phyloP scores from a whole-genome alignment of 768 basidiomycete species.

The Termitomyces titanicus region DNA sequence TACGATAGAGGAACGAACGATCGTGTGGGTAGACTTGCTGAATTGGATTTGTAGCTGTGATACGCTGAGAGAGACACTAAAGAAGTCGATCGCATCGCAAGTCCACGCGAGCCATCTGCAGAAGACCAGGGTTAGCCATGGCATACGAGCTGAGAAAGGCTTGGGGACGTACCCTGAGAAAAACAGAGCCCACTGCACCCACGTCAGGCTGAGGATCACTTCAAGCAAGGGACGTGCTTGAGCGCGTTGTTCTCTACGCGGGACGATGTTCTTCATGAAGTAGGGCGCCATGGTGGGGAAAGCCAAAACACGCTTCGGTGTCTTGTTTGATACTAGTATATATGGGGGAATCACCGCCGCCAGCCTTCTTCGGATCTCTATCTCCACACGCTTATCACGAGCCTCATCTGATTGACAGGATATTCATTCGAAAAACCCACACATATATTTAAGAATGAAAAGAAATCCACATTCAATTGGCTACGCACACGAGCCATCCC shows the following conservation, averaged over 20 bases:
- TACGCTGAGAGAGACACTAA: constrained; percentile 66
- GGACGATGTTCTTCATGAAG: constrained; percentile 45
- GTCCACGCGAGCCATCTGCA: constrained; percentile 82
- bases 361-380: constrained; percentile 4
- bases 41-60: constrained; percentile 47
- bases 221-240: constrained; percentile 37
- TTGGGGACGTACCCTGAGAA: constrained; percentile 48
- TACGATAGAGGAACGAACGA: constrained; percentile 28
- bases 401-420: background rate
- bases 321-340: background rate
- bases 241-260: constrained; percentile 38
- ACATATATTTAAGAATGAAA: too few relatives aligned
- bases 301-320: background rate
- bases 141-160: background rate
- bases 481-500: too few relatives aligned
- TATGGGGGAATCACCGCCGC: background rate
- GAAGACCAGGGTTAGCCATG: constrained; percentile 3
- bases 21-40: constrained; percentile 30
- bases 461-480: too few relatives aligned
- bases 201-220: constrained; percentile 41
- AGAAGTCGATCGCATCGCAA: constrained; percentile 85
- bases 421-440: background rate
- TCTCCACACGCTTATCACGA: constrained; percentile 6
- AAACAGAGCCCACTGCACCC: constrained; percentile 56
- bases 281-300: constrained; percentile 40